Conservation (phyloP, 1,139 yeast species). For the Geotrichum restrictum region DNA sequence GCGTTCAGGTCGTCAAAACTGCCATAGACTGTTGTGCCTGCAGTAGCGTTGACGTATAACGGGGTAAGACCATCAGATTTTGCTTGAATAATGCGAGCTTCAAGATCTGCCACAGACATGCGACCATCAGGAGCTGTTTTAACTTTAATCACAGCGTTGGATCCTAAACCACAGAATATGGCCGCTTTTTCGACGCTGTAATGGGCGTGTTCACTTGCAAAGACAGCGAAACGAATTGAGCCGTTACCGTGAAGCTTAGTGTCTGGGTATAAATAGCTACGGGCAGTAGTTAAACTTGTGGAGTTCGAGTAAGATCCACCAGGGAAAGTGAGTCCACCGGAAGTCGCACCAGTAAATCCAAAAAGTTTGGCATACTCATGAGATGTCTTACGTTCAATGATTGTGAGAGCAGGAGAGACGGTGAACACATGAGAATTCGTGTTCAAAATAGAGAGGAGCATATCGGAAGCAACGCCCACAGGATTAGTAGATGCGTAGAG, state of each 20-base stretch:
- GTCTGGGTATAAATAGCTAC: conserved; percentile 63
- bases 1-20: conserved; percentile 67
- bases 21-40: conserved; percentile 87
- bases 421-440: conserved; percentile 85
- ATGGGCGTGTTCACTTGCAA: conserved; percentile 69
- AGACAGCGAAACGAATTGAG: conserved; percentile 58
- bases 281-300: conserved; percentile 74
- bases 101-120: conserved; percentile 52
- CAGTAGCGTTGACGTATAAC: conserved; percentile 73
- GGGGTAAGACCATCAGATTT: conserved; percentile 60
- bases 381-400: conserved; percentile 67
- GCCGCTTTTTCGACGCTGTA: conserved; percentile 83
- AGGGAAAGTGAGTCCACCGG: conserved; percentile 82
- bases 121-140: conserved; percentile 54
- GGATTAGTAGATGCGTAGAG: conserved; percentile 82
- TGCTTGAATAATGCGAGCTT: conserved; percentile 45
- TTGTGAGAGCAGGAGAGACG: conserved; percentile 76
- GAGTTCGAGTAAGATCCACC: conserved; percentile 89
- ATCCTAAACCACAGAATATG: conserved; percentile 69
- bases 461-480: conserved; percentile 72
- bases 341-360: conserved; percentile 50
- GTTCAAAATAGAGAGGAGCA: conserved; percentile 65
- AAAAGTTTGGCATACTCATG: conserved; percentile 65
- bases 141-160: conserved; percentile 59
- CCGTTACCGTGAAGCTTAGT: conserved; percentile 63